These are phyloP conservation scores for Septoria petroselini DNA, from an alignment of 2,329 filamentous ascomycete species.

Conservation along the genomic window DNA sequence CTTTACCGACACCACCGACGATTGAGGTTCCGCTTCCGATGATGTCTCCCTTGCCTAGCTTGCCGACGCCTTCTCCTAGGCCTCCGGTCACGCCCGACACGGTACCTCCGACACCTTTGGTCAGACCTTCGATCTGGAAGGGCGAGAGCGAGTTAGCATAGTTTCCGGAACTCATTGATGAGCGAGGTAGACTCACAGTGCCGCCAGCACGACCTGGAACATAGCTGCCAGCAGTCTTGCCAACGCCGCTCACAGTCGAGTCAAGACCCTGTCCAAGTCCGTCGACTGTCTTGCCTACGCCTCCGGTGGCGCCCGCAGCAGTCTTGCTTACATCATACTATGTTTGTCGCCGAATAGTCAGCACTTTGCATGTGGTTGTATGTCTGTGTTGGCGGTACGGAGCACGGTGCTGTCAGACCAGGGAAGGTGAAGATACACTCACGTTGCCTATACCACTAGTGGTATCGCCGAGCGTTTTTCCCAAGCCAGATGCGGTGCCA, in stretches of 20 bases:
- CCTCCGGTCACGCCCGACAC: conserved; percentile 40
- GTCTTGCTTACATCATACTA: conserved; percentile 44
- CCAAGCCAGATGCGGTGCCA: conserved; percentile 42
- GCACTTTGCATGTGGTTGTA: too few relatives aligned
- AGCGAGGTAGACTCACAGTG: conserved; percentile 31
- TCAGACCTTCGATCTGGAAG: conserved; percentile 36
- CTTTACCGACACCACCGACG: conserved; percentile 41
- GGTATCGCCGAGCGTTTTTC: conserved; percentile 46
- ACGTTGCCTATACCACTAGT: conserved; percentile 43
- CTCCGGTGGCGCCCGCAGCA: conserved; percentile 39
- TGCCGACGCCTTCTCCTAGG: conserved; percentile 46
- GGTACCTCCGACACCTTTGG: conserved; percentile 43
- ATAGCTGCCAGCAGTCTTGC: conserved; percentile 38
- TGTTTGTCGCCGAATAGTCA: too few relatives aligned
- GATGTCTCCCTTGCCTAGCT: conserved; percentile 46
- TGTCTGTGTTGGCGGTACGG: too few relatives aligned
- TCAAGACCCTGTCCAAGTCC: conserved; percentile 35
- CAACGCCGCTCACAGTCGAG: conserved; percentile 30
- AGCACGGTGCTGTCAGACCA: too few relatives aligned
- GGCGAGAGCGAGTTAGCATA: not conserved
- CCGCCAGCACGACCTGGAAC: conserved; percentile 41
- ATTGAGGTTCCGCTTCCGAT: conserved; percentile 44
- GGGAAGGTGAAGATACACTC: too few relatives aligned
- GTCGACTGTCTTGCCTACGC: conserved; percentile 37
- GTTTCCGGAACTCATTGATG: not conserved